phyloP scores from a whole-genome alignment of 257 asterid genomes.

The Prunella vulgaris region DNA sequence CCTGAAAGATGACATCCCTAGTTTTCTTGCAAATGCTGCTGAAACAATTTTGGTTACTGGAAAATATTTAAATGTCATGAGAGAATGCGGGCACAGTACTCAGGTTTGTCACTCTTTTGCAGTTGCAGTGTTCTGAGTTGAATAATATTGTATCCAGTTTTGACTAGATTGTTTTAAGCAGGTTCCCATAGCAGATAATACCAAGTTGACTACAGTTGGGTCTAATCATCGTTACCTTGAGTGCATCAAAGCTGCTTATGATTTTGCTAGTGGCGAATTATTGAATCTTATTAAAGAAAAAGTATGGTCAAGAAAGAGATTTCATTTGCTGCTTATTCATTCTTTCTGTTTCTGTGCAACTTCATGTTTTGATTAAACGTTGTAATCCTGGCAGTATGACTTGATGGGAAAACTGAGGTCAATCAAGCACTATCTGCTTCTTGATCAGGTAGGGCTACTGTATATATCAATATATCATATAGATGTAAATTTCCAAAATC shows the following conservation, averaged over 20 bases:
- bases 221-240: conserved; percentile 93
- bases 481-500: background rate
- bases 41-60: conserved; percentile 93
- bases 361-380: conserved; percentile 19
- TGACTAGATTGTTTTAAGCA: conserved; percentile 43
- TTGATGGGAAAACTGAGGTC: conserved; percentile 93
- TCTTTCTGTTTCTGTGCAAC: conserved; percentile 13
- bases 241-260: conserved; percentile 91
- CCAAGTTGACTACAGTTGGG: conserved; percentile 71
- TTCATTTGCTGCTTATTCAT: conserved; percentile 4
- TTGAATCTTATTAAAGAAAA: conserved; percentile 84
- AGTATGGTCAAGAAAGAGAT: conserved; percentile 38
- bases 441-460: conserved; percentile 79
- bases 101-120: conserved; percentile 49
- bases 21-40: conserved; percentile 94
- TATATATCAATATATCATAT: background rate
- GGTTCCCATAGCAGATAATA: conserved; percentile 86
- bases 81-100: conserved; percentile 91
- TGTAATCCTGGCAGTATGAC: conserved; percentile 70
- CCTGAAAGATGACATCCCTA: conserved; percentile 92
- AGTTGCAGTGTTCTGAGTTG: conserved; percentile 13
- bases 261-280: conserved; percentile 94
- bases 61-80: conserved; percentile 94
- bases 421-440: conserved; percentile 98
- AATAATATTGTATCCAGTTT: conserved; percentile 24